A percentile compares a stretch with the other conserved stretches of the same genome.
Evolutionary conservation across 352 stramenopile genomes (phyloP).

Genomic region (Phytopythium oedochilum): DNA sequence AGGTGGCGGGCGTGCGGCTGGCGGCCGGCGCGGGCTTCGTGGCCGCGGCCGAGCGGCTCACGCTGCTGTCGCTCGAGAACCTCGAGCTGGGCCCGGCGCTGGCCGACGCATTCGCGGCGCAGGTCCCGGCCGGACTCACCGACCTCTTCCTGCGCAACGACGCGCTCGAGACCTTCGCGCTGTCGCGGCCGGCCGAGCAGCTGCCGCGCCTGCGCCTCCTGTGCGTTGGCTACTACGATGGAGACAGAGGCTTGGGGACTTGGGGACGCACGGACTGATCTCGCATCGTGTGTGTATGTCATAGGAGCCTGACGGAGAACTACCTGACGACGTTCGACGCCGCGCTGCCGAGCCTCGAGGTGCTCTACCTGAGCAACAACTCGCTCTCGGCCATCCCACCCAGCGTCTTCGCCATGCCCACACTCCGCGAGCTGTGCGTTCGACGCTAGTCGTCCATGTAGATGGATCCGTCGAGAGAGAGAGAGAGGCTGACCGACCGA

Average conservation of each 20-base stretch:
- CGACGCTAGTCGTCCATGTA: background rate
- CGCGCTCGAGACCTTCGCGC: slow-evolving; percentile 1
- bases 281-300: background rate
- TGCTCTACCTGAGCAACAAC: slow-evolving; percentile 12
- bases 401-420: slow-evolving; percentile 1
- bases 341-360: background rate
- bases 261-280: too few species aligned
- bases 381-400: slow-evolving; percentile 14
- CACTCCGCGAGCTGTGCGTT: slow-evolving; percentile 11
- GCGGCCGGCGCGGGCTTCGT: background rate
- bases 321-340: slow-evolving; percentile 2
- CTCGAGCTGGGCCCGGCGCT: background rate
- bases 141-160: slow-evolving; percentile 4
- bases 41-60: background rate
- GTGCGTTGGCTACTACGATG: background rate
- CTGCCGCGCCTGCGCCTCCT: background rate
- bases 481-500: background rate
- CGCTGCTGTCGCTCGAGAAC: slow-evolving; percentile 5
- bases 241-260: too few species aligned
- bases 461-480: too few species aligned
- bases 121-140: background rate
- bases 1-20: slow-evolving; percentile 1
- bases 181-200: background rate
- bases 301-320: slow-evolving; percentile 1
- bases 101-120: background rate